phyloP scores from a whole-genome alignment of 2,329 filamentous ascomycete genomes.

The Verticillium klebahnii region DNA sequence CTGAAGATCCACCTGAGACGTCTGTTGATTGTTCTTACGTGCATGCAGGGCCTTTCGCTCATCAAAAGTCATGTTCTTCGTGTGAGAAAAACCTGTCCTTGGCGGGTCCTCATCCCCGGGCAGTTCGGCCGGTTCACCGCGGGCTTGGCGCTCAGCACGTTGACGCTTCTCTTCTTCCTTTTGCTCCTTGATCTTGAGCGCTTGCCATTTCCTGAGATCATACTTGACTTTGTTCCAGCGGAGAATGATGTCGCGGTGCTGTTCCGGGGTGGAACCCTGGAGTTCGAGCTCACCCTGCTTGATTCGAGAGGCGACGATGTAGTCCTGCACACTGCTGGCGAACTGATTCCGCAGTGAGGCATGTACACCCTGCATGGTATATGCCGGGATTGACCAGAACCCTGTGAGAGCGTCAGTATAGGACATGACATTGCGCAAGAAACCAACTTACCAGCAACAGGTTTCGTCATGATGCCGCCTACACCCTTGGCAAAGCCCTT shows the following conservation, averaged over 20 bases:
- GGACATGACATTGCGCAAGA: background rate
- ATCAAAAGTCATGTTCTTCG: conserved; percentile 42
- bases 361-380: conserved; percentile 77
- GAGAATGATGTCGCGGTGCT: conserved; percentile 59
- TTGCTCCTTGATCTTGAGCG: conserved; percentile 43
- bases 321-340: conserved; percentile 68
- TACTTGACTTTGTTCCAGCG: conserved; percentile 59
- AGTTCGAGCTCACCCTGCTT: conserved; percentile 70
- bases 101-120: conserved; percentile 20
- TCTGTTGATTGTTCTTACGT: conserved; percentile 29
- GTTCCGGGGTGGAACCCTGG: conserved; percentile 45
- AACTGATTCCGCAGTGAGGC: conserved; percentile 70
- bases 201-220: conserved; percentile 57
- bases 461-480: conserved; percentile 76
- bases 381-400: conserved; percentile 70
- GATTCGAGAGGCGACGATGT: conserved; percentile 73
- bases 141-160: conserved; percentile 13
- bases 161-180: conserved; percentile 23
- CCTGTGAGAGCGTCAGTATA: conserved; percentile 26
- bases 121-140: background rate
- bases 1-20: background rate
- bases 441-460: conserved; percentile 61
- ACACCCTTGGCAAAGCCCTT: conserved; percentile 82
- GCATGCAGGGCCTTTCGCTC: conserved; percentile 47
- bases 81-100: conserved; percentile 43